Conservation (phyloP, 2,329 filamentous ascomycete genomes). For the Beauveria australis region DNA sequence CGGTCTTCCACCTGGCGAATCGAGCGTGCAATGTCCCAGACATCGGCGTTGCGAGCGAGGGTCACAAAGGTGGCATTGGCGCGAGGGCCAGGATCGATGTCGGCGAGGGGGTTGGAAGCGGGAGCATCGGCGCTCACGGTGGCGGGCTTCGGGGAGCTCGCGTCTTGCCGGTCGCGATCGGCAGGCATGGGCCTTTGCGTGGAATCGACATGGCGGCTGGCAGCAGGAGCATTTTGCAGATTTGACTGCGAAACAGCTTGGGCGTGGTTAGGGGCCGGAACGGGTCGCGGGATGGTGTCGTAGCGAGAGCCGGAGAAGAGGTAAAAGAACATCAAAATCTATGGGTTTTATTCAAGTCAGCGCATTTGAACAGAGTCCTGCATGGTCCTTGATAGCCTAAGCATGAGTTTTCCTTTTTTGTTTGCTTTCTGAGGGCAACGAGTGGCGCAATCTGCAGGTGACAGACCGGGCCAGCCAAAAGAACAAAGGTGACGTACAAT, state of each 20-base stretch:
- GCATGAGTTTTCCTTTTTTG: neutral
- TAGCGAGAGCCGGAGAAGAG: slow-evolving; percentile 60
- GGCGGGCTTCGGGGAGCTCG: slow-evolving; percentile 43
- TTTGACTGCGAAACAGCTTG: slow-evolving; percentile 13
- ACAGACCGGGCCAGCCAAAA: slow-evolving; percentile 7
- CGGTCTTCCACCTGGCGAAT: slow-evolving; percentile 96
- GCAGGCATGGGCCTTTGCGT: slow-evolving; percentile 19
- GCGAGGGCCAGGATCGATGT: slow-evolving; percentile 56
- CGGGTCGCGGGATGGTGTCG: slow-evolving; percentile 22
- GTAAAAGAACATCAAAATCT: slow-evolving; percentile 68
- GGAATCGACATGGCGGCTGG: slow-evolving; percentile 5
- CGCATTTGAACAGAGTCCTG: neutral
- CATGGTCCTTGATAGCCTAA: neutral
- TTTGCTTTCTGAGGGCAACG: neutral
- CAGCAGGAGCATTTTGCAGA: neutral
- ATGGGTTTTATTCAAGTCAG: slow-evolving; percentile 13
- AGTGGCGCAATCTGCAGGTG: slow-evolving; percentile 4
- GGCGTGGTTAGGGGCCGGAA: slow-evolving; percentile 13
- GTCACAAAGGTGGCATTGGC: slow-evolving; percentile 98
- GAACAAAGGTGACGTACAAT: slow-evolving; percentile 53
- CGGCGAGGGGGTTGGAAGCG: slow-evolving; percentile 32
- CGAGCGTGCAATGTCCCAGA: slow-evolving; percentile 94
- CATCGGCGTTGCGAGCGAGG: slow-evolving; percentile 81
- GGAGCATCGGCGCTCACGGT: slow-evolving; percentile 45
- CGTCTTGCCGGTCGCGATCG: slow-evolving; percentile 18